Conservation (phyloP, 1,284 basidiomycete genomes). For the Quambalaria eucalypti region DNA sequence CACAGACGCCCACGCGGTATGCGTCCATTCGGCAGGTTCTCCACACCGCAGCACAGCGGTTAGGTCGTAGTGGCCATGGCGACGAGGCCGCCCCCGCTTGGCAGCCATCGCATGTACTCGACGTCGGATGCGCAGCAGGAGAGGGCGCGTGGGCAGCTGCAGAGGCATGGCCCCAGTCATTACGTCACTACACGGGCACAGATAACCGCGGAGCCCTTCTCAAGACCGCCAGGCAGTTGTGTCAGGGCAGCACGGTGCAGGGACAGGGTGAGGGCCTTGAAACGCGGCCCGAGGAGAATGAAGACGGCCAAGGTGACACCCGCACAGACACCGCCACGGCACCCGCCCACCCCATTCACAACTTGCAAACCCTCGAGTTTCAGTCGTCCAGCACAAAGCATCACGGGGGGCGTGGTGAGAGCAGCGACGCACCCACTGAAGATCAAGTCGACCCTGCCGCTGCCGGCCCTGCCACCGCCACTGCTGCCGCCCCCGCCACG, state of each 20-base stretch:
- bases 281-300: too few relatives aligned
- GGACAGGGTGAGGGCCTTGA: too few relatives aligned
- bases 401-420: too few relatives aligned
- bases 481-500: not conserved
- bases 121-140: slow-evolving; percentile 25
- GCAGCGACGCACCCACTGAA: not conserved
- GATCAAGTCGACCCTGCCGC: not conserved
- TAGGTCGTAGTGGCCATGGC: not conserved
- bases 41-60: not conserved
- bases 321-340: not conserved
- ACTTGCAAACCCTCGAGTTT: too few relatives aligned
- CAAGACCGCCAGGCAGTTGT: too few relatives aligned
- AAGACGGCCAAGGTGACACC: too few relatives aligned
- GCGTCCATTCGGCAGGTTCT: slow-evolving; percentile 21
- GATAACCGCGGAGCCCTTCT: too few relatives aligned
- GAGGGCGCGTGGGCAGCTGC: slow-evolving; percentile 41
- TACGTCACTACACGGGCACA: not conserved
- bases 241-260: too few relatives aligned
- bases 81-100: slow-evolving; percentile 12
- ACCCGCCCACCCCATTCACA: not conserved
- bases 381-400: too few relatives aligned
- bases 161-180: slow-evolving; percentile 11
- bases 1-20: slow-evolving; percentile 19
- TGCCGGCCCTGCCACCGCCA: not conserved
- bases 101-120: slow-evolving; percentile 25